Conservation (phyloP, 2,329 filamentous ascomycete genomes). For the Ploettnerulaceae sp. region DNA sequence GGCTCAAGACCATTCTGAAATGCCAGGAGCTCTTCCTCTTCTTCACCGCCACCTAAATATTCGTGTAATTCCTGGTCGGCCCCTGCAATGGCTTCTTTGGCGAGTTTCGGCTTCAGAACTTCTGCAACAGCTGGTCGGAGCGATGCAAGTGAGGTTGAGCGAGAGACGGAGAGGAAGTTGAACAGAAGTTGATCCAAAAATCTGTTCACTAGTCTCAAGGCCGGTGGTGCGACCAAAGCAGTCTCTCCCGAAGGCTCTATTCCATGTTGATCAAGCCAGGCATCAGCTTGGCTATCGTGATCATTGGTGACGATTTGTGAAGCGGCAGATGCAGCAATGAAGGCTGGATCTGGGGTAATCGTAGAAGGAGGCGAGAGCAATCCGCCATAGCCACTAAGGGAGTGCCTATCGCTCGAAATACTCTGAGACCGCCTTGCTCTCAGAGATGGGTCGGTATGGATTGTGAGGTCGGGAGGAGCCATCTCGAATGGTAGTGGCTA, state of each 20-base stretch:
- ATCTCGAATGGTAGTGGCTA: conserved; percentile 14
- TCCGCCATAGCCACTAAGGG: conserved; percentile 51
- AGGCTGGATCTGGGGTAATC: conserved; percentile 74
- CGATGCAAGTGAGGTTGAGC: conserved; percentile 68
- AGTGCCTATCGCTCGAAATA: conserved; percentile 67
- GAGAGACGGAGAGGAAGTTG: conserved; percentile 76
- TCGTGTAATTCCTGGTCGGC: conserved; percentile 85
- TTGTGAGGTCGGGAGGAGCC: conserved; percentile 23
- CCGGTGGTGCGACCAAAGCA: conserved; percentile 66
- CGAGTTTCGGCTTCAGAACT: conserved; percentile 83
- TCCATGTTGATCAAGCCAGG: conserved; percentile 65
- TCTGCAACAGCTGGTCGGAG: conserved; percentile 80
- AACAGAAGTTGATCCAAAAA: conserved; percentile 93
- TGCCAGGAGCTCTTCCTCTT: conserved; percentile 65
- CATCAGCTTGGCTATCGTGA: conserved; percentile 68
- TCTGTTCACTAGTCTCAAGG: conserved; percentile 76
- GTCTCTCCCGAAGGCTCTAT: conserved; percentile 62
- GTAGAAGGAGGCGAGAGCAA: conserved; percentile 61
- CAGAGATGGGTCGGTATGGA: conserved; percentile 13
- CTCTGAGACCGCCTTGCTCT: conserved; percentile 42
- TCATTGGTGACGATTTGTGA: conserved; percentile 89
- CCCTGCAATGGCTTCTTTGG: conserved; percentile 74
- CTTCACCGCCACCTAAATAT: conserved; percentile 74
- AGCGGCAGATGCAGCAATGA: conserved; percentile 82
- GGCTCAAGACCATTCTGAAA: conserved; percentile 48